Conservation (phyloP, 345 rosid genomes). For the Camelina laxa region DNA sequence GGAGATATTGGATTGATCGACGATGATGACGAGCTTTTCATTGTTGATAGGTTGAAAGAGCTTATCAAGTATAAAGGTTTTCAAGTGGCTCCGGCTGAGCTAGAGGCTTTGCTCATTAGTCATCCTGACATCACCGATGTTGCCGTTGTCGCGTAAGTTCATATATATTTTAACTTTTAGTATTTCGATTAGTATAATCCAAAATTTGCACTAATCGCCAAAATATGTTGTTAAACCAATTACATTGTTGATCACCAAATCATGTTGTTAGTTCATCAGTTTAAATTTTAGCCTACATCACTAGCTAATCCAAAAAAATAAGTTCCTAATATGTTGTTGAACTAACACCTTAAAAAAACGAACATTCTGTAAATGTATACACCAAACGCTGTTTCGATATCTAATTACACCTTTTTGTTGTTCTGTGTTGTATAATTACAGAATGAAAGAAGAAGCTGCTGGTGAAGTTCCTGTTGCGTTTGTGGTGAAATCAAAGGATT, state of each 20-base stretch:
- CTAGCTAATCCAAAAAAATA: background rate
- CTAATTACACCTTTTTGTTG: background rate
- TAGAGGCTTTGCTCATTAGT: constrained; percentile 64
- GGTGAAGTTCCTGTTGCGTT: constrained; percentile 82
- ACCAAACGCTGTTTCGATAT: too few species aligned
- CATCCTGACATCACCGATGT: constrained; percentile 61
- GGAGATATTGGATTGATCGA: constrained; percentile 63
- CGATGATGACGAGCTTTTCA: constrained; percentile 63
- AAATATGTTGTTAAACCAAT: background rate
- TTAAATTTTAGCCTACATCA: background rate
- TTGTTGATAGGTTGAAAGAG: constrained; percentile 74
- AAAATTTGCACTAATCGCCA: background rate
- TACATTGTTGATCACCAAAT: background rate
- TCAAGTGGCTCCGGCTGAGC: constrained; percentile 82
- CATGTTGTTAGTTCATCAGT: background rate
- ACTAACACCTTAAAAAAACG: background rate
- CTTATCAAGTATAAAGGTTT: constrained; percentile 76
- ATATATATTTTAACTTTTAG: background rate
- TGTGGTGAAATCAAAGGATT: constrained; percentile 59
- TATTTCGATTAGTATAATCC: background rate
- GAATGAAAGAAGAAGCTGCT: constrained; percentile 73
- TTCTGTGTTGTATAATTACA: constrained; percentile 25
- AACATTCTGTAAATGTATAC: too few species aligned
- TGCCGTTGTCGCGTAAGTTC: constrained; percentile 71
- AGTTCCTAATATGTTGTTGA: constrained; percentile 6